Conservation (phyloP, 345 rosid species). For the Corchorus capsularis region DNA sequence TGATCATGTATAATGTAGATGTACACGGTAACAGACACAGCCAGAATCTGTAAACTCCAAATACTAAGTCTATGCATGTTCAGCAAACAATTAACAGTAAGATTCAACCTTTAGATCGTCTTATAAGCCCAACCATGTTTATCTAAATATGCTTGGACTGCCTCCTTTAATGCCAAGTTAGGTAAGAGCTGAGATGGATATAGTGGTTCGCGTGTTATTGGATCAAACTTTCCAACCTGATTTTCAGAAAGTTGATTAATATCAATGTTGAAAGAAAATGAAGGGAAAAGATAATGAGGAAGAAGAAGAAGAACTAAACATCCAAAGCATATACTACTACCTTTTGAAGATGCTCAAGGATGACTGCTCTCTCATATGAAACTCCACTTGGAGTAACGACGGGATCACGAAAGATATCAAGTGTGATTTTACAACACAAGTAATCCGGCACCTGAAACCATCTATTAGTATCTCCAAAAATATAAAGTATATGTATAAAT, state of each 20-base stretch:
- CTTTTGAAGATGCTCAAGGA: conserved; percentile 86
- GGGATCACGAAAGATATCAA: conserved; percentile 86
- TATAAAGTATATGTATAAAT: too few relatives aligned
- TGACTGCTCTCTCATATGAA: conserved; percentile 84
- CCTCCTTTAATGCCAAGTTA: conserved; percentile 87
- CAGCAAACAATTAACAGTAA: neutral
- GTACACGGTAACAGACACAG: too few relatives aligned
- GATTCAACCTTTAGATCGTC: conserved; percentile 21
- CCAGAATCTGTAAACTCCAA: too few relatives aligned
- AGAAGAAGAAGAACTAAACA: too few relatives aligned
- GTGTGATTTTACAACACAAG: conserved; percentile 85
- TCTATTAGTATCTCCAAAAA: neutral
- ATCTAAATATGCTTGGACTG: conserved; percentile 73
- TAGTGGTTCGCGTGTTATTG: conserved; percentile 71
- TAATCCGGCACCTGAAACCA: conserved; percentile 82
- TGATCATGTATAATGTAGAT: conserved; percentile 9
- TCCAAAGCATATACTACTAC: too few relatives aligned
- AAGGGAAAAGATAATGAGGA: neutral
- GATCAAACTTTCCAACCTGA: conserved; percentile 90
- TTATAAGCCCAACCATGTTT: conserved; percentile 86
- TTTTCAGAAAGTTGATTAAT: neutral
- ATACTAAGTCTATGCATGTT: neutral
- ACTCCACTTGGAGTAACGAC: conserved; percentile 87
- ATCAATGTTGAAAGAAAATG: neutral
- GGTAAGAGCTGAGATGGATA: conserved; percentile 54